Evolutionary conservation across 768 basidiomycete species (phyloP).

Genomic region (Boletus bicolor): DNA sequence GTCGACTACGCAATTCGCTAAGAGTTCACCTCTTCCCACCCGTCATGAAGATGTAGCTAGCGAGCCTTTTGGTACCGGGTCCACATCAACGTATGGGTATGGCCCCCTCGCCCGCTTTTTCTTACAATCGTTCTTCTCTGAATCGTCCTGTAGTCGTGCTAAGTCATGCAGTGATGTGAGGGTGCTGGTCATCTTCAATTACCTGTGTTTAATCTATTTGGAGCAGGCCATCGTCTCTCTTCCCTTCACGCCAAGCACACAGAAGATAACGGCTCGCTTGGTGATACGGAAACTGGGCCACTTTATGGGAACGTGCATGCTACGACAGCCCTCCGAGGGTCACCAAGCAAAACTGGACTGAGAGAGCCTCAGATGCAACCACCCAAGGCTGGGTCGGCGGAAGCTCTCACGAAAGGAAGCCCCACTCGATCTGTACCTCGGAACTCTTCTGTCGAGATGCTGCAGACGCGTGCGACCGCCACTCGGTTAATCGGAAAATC

Average conservation of each 20-base stretch:
- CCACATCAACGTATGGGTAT: not conserved
- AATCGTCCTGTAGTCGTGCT: conserved; percentile 4
- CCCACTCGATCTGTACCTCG: not conserved
- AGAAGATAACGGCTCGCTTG: not conserved
- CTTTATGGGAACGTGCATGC: not conserved
- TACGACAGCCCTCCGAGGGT: not conserved
- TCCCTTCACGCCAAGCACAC: not conserved
- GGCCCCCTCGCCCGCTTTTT: not conserved
- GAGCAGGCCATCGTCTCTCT: not conserved
- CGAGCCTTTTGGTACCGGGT: not conserved
- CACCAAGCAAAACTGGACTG: not conserved
- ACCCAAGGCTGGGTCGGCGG: not conserved
- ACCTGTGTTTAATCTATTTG: not conserved
- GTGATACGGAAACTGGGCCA: not conserved
- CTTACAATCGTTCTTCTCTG: not conserved
- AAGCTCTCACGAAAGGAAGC: conserved; percentile 11
- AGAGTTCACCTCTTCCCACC: not conserved
- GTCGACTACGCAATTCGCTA: not conserved
- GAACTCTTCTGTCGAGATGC: not conserved
- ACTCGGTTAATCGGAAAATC: not conserved
- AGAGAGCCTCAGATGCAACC: not conserved
- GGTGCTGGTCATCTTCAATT: conserved; percentile 1
- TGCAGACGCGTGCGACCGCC: not conserved
- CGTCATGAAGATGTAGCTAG: not conserved
- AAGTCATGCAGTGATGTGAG: not conserved